Base-by-base conservation (phyloP, 1,284 basidiomycete species). In the Puccinia polysora region DNA sequence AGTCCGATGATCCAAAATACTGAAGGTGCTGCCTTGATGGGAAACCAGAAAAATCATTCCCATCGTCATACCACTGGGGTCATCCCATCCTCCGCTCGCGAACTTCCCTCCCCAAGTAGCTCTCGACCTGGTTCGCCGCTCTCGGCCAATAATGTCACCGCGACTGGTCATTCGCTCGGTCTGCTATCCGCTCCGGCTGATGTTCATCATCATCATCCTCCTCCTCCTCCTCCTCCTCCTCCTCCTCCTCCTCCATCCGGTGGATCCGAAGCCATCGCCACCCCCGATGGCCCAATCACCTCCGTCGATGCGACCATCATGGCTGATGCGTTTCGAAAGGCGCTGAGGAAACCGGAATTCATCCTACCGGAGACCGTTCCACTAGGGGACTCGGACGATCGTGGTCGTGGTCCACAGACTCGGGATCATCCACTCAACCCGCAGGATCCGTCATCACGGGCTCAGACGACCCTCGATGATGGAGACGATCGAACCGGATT, bases 301-400 rank as follows among this genome's bases (percentile, higher is more conserved):
- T 87, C 86, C 28, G 86, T 87, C 34, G 89, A 91, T 79, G 89
- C 89, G 62, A 88, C 88, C 34, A 89, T 91, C 77, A 90, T 91
- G 86, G 89, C 89, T 34, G 86, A 89, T 80, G 89, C 90, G 4
- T 91, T 91, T 81, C 83, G 89, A 75, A 86, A 88, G 79, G 87
- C 88, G 74, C 81, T 91, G 75, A 83, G 90, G 77, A 90, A 90
- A 80, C 89, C 89, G 2, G 89, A 90, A 77, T 91, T 91, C 55
- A 52, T 65, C 8, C 52, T 53, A 12, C 63, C 45, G 10, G 60
- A 63, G 15, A 6, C 10, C 30, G 40, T 53, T n/a, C 32, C 4
- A 15, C 18, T n/a, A 23, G 52, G n/a, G n/a, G n/a, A n/a, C n/a
- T n/a, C n/a, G n/a, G n/a, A n/a, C n/a, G n/a, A n/a, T n/a, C n/a